Base-by-base conservation (phyloP, 2,329 filamentous ascomycete genomes). In the Fusarium tupiense region DNA sequence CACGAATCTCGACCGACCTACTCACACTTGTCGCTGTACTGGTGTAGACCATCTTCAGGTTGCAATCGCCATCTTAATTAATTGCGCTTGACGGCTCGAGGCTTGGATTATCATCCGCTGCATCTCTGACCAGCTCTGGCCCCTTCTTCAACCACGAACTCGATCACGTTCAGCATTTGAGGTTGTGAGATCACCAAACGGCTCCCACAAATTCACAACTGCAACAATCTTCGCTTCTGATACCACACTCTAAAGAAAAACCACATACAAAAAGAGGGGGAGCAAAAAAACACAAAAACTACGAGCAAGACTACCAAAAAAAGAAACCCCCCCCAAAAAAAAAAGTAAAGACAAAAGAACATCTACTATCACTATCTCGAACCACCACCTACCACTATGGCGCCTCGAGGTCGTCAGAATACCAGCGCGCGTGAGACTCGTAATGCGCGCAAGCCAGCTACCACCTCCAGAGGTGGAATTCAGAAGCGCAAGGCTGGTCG, bases 391-490 rank as follows among this genome's bases (percentile, higher is more conserved):
- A 63, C 49, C 47, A 69, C 58, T 46, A 84, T 84, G 82, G 82
- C 82, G 64, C 82, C 82, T 37, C 79, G 81, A 67, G 82, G 82
- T 64, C 75, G 80, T 69, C 76, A 77, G 43, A 64, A 54, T 46
- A 76, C 77, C 61, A 64, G 78, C 53, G 77, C 77, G 38, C 81
- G 83, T 38, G 81, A 81, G 50, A 76, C 79, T 49, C 80, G 81
- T 62, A 80, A 76, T 64, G 71, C 78, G 14, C 61, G 74, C 54
- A 78, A 79, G 65, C 65, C 82, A 19, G 83, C 74, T 64, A 80
- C 75, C 52, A 76, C 80, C n/a, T 73, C 76, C 38, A 83, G 86
- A 74, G 85, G 85, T 41, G 88, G 88, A 37, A 86, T 90, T 61
- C 81, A 83, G 26, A 90, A 90, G 79, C 86, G 86, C 54, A 86